These are phyloP conservation scores for Alternaria brassicae DNA, from an alignment of 2,329 filamentous ascomycete species.

Conservation along the genomic window DNA sequence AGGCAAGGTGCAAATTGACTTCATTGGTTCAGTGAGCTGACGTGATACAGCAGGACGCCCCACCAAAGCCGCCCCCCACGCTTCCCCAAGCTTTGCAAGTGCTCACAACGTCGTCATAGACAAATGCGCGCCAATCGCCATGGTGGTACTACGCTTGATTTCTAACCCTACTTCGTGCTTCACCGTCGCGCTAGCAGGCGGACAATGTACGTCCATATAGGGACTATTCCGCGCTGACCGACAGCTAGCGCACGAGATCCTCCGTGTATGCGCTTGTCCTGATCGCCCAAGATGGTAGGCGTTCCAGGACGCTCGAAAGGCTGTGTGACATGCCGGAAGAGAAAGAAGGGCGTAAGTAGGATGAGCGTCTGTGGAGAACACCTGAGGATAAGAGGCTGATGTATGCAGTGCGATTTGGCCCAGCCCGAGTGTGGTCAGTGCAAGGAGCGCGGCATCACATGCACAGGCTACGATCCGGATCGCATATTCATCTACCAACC, in stretches of 20 bases:
- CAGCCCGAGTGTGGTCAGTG: conserved; percentile 69
- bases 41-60: background rate
- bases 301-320: conserved; percentile 45
- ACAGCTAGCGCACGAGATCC: background rate
- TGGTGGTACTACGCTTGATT: background rate
- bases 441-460: conserved; percentile 62
- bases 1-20: background rate
- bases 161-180: background rate
- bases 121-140: conserved; percentile 8
- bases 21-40: conserved; percentile 1
- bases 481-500: conserved; percentile 63
- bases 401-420: conserved; percentile 65
- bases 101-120: conserved; percentile 14
- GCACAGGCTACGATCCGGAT: conserved; percentile 69
- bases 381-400: background rate
- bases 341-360: conserved; percentile 64
- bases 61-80: background rate
- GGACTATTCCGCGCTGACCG: conserved; percentile 28
- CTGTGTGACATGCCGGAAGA: conserved; percentile 40
- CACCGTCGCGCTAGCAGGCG: background rate
- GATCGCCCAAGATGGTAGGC: conserved; percentile 26
- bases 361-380: background rate
- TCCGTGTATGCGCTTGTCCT: background rate
- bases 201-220: conserved; percentile 17
- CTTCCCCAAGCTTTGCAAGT: background rate